A percentile compares a stretch with the other conserved stretches of the same genome.
Evolutionary conservation across 2,329 filamentous ascomycete genomes (phyloP).

Genomic region (Fusarium sp.): DNA sequence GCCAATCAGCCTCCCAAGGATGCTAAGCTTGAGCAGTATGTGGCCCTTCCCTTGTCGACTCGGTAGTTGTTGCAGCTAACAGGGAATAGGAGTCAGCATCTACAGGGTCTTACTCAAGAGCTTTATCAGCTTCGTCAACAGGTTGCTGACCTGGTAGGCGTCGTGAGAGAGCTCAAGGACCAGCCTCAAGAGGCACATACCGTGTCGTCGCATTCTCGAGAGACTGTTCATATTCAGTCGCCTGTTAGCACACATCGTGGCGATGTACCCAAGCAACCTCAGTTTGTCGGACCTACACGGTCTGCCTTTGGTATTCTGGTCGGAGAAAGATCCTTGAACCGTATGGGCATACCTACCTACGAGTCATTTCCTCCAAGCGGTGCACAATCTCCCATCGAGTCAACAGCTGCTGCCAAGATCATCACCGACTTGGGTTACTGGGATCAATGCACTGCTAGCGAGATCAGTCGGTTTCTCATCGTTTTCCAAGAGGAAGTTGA

Average conservation of each 20-base stretch:
- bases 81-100: neutral
- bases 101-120: constrained; percentile 42
- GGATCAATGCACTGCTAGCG: constrained; percentile 34
- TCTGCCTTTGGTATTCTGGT: constrained; percentile 50
- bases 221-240: constrained; percentile 20
- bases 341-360: constrained; percentile 48
- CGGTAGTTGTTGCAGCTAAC: neutral
- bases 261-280: constrained; percentile 45
- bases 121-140: constrained; percentile 45
- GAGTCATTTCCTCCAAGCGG: constrained; percentile 41
- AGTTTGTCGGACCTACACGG: constrained; percentile 51
- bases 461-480: constrained; percentile 47
- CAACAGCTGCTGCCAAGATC: neutral
- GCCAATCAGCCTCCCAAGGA: constrained; percentile 26
- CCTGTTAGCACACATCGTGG: constrained; percentile 30
- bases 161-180: constrained; percentile 41
- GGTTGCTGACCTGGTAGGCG: constrained; percentile 42
- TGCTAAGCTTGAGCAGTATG: constrained; percentile 38
- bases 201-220: constrained; percentile 18
- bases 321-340: constrained; percentile 48
- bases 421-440: constrained; percentile 37
- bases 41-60: neutral
- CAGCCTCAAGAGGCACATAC: constrained; percentile 15
- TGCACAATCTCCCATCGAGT: constrained; percentile 33
- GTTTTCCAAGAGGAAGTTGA: constrained; percentile 55